These are phyloP conservation scores for Nakaseomyces kungkrabaensis DNA, from an alignment of 1,139 yeast species.

Conservation along the genomic window DNA sequence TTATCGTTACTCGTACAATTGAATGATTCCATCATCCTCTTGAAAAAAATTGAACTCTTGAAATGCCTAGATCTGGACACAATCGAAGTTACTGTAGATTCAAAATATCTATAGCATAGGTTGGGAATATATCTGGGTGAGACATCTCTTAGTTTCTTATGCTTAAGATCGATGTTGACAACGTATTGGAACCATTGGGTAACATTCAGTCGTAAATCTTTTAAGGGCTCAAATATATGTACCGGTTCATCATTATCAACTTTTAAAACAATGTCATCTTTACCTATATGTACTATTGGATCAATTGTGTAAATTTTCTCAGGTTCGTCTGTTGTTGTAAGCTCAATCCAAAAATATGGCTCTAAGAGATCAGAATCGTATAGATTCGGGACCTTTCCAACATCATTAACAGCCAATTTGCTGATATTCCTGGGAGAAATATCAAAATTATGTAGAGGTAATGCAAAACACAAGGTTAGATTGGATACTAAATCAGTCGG, in stretches of 20 bases:
- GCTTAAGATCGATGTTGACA: constrained; percentile 9
- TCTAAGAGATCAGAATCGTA: constrained; percentile 20
- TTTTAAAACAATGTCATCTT: constrained; percentile 13
- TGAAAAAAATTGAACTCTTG: constrained; percentile 8
- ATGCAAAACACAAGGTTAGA: constrained; percentile 17
- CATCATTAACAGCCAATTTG: constrained; percentile 4
- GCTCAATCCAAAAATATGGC: constrained; percentile 24
- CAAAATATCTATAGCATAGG: constrained; percentile 15
- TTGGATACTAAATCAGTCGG: constrained; percentile 3
- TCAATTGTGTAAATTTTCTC: constrained; percentile 15
- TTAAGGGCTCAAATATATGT: constrained; percentile 8
- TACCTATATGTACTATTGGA: constrained; percentile 17
- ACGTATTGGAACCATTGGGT: constrained; percentile 17
- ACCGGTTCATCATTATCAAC: constrained; percentile 9
- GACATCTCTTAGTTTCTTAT: constrained; percentile 11
- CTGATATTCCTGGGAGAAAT: constrained; percentile 5
- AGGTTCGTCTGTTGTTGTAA: constrained; percentile 6
- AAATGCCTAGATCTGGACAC: constrained; percentile 8
- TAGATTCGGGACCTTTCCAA: constrained; percentile 15
- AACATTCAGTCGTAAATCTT: constrained; percentile 5
- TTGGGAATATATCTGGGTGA: constrained; percentile 20
- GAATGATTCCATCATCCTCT: constrained; percentile 5
- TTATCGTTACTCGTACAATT: not conserved
- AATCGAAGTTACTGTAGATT: constrained; percentile 5
- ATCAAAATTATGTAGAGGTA: constrained; percentile 17